These are phyloP conservation scores for Jasminum sambac DNA, from an alignment of 257 asterid genomes.

Conservation along the genomic window DNA sequence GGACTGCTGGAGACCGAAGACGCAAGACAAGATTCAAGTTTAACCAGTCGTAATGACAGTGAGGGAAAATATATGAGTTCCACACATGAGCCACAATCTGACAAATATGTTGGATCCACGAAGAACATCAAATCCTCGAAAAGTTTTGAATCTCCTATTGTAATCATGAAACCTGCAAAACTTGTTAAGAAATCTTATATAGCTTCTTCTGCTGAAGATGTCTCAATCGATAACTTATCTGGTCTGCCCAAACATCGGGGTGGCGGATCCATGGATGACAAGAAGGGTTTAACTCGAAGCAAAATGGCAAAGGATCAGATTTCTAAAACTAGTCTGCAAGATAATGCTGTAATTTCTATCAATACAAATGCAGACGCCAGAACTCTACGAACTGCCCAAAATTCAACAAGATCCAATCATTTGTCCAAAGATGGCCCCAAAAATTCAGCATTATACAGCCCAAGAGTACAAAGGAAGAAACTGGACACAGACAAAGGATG, in stretches of 20 bases:
- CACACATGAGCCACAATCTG: conserved; percentile 33
- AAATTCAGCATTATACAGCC: conserved; percentile 67
- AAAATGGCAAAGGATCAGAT: conserved; percentile 36
- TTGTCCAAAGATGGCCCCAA: conserved; percentile 52
- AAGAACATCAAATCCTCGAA: conserved; percentile 42
- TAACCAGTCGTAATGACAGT: conserved; percentile 31
- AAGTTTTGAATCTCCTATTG: conserved; percentile 68
- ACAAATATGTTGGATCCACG: conserved; percentile 33
- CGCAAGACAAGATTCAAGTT: conserved; percentile 43
- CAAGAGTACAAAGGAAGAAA: conserved; percentile 72
- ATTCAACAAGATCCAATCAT: conserved; percentile 49
- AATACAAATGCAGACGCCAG: conserved; percentile 39
- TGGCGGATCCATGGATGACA: conserved; percentile 33
- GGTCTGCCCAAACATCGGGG: conserved; percentile 40
- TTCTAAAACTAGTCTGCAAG: conserved; percentile 37
- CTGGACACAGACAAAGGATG: conserved; percentile 63
- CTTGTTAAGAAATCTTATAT: conserved; percentile 61
- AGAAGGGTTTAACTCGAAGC: conserved; percentile 35
- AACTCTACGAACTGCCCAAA: conserved; percentile 37
- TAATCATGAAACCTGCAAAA: conserved; percentile 89
- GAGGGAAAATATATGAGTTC: conserved; percentile 40
- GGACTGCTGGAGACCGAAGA: conserved; percentile 57
- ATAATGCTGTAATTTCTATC: conserved; percentile 35
- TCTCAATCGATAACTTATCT: conserved; percentile 49
- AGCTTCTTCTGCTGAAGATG: conserved; percentile 54